Percentiles rank a stretch among this genome's conserved stretches.
Evolutionary conservation across 2,329 filamentous ascomycete species (phyloP).

Genomic region (Pseudogymnoascus sp.): DNA sequence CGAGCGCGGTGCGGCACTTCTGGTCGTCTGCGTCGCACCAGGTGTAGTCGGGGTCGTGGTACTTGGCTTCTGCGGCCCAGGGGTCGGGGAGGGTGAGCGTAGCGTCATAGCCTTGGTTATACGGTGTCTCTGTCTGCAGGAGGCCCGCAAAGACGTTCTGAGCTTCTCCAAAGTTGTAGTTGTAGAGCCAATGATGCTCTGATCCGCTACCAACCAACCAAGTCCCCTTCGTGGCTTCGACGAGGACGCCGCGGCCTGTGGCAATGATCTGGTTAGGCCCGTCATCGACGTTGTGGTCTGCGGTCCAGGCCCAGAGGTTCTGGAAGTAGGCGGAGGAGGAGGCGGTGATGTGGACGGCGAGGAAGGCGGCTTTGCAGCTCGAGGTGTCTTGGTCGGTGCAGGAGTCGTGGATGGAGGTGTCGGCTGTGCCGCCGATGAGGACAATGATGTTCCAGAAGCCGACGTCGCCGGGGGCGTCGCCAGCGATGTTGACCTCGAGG

Average conservation of each 20-base stretch:
- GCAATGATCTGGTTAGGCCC: slow-evolving; percentile 33
- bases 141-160: slow-evolving; percentile 54
- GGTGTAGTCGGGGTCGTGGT: slow-evolving; percentile 26
- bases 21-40: slow-evolving; percentile 23
- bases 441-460: slow-evolving; percentile 41
- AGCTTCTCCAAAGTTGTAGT: slow-evolving; percentile 45
- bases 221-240: slow-evolving; percentile 39
- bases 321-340: slow-evolving; percentile 44
- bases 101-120: slow-evolving; percentile 47
- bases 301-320: slow-evolving; percentile 40
- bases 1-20: slow-evolving; percentile 24
- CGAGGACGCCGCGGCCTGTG: slow-evolving; percentile 38
- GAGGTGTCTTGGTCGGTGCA: slow-evolving; percentile 29
- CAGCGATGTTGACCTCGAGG: slow-evolving; percentile 43
- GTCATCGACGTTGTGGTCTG: slow-evolving; percentile 45
- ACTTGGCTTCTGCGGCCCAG: slow-evolving; percentile 26
- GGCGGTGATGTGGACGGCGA: slow-evolving; percentile 40
- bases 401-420: slow-evolving; percentile 30
- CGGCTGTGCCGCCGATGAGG: slow-evolving; percentile 38
- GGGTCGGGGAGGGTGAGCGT: slow-evolving; percentile 31
- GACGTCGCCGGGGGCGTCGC: slow-evolving; percentile 40
- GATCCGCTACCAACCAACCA: slow-evolving; percentile 45
- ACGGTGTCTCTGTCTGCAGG: slow-evolving; percentile 62
- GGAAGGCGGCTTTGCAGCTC: slow-evolving; percentile 39
- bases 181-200: slow-evolving; percentile 45